Base-by-base conservation (phyloP, 805 yeast genomes). In the Barnettozyma vustinii region DNA sequence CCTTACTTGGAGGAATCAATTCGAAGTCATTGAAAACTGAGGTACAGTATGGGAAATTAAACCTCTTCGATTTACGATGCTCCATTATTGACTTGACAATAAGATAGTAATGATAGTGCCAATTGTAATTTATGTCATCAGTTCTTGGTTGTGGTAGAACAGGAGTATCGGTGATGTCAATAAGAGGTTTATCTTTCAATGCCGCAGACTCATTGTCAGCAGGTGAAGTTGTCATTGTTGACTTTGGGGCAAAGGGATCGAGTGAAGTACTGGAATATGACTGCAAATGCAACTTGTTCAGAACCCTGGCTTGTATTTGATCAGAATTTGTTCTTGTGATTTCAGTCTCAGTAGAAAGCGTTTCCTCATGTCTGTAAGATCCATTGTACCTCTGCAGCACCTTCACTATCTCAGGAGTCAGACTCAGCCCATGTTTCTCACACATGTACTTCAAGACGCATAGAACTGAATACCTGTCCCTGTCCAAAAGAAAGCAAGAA, bases 391-490 rank as follows among this genome's bases (percentile, higher is more conserved):
- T 43, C 23, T 35, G 21, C 20, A 50, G 16, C 2, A 40, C 18
- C 5, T 36, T 43, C 5, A 46, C 23, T 5, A 21, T 36, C n/a
- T 44, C 21, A 9, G 46, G 45, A 16, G 36, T 33, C 13, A 50
- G n/a, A 21, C 23, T 21, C n/a, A 50, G 19, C 18, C 49, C 50
- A 44, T 60, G 64, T 9, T 51, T 40, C 13, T 48, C 32, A 5
- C 56, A 57, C 57, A 59, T 50, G 26, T 56, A 59, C 41, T 55
- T 56, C n/a, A 61, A 15, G 9, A 59, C 54, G 46, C 64, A 60
- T 1, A 55, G 43, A 9, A 52, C 36, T 2, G 60, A 47, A 43
- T 55, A 51, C 32, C 40, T 42, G 27, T 58, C 65, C 7, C 30
- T 27, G 12, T 40, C 46, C 20, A 46, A 7, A 5, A 56, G 36